Base-by-base conservation (phyloP, 2,329 filamentous ascomycete species). In the Pseudocercospora musae region DNA sequence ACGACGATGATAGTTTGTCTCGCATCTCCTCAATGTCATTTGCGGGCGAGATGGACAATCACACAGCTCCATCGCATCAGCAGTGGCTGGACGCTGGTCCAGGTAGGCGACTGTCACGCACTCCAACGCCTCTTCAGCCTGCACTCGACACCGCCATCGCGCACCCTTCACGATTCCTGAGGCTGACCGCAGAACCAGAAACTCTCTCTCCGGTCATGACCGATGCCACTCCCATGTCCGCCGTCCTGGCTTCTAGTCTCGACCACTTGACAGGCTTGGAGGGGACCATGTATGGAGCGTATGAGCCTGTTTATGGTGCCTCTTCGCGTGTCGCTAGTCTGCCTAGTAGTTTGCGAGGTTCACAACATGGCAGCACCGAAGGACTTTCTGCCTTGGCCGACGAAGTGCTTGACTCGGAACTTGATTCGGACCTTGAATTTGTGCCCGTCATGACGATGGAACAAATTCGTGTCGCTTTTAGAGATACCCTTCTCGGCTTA, bases 361-460 rank as follows among this genome's bases (percentile, higher is more conserved):
- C 33, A 20, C 66, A 66, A 31, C 62, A 60, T 31, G 66, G 64
- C 29, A 71, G 86, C 3, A 87, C 85, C 0, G 76, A 89, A 40
- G 86, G 88, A 31, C 61, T 73, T 42, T 62, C 67, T 20, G 64
- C 67, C 15, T 52, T 70, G 15, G 72, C 73, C 9, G 71, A 85
- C 81, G 73, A 76, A 55, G 62, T 75, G 4, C 68, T 77, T 11
- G 87, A 90, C 65, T 86, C 89, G 65, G 82, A 86, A 1, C 87
- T 91, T 63, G 89, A 91, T 37, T 92, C 96, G 69, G 93, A 98
- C 74, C 92, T 92, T 75, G 91, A 90, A 37, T 96, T 95, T 72
- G 94, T 98, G 15, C 95, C 95, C 15, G 92, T 93, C 77, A 90
- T 99, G 78, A 96, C 94, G 0, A 83, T 96, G 37, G 85, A 89